Evolutionary conservation across 2,329 filamentous ascomycete species (phyloP).

Genomic region (Madurella fahalii): DNA sequence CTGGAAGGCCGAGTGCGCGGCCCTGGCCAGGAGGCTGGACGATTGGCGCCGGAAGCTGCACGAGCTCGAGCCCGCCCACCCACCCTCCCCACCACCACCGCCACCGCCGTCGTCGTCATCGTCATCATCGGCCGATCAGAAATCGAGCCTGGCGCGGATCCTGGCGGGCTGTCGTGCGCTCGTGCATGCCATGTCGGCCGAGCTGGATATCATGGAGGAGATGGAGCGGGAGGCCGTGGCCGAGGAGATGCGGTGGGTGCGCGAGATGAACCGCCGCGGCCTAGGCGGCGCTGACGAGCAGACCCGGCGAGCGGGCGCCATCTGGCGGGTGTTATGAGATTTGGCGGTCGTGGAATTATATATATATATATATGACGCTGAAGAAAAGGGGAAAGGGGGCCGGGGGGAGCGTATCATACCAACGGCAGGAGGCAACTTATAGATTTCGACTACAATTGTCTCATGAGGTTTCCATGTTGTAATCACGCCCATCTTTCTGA

Average conservation of each 20-base stretch:
- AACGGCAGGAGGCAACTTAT: too few species aligned
- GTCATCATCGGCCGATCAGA: neutral
- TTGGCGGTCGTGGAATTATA: neutral
- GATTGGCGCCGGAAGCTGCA: conserved; percentile 48
- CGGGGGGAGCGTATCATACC: too few species aligned
- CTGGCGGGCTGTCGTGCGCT: conserved; percentile 46
- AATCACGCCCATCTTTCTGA: too few species aligned
- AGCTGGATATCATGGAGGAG: conserved; percentile 58
- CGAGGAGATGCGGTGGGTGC: conserved; percentile 57
- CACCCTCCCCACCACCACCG: too few species aligned
- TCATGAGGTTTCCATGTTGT: too few species aligned
- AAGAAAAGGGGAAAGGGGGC: too few species aligned
- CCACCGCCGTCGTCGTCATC: too few species aligned
- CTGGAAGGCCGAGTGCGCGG: conserved; percentile 57
- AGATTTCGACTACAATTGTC: too few species aligned
- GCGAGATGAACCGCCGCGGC: conserved; percentile 45
- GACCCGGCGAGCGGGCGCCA: conserved; percentile 41
- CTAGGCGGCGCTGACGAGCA: conserved; percentile 28
- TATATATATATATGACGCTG: too few species aligned
- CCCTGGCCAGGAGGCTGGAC: conserved; percentile 51
- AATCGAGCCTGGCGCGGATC: conserved; percentile 39
- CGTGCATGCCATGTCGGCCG: conserved; percentile 57
- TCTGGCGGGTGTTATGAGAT: conserved; percentile 41
- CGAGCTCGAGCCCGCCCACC: conserved; percentile 36
- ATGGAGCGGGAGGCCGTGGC: conserved; percentile 55